phyloP scores from a whole-genome alignment of 2,329 filamentous ascomycete species.

The Gaeumannomyces tritici region DNA sequence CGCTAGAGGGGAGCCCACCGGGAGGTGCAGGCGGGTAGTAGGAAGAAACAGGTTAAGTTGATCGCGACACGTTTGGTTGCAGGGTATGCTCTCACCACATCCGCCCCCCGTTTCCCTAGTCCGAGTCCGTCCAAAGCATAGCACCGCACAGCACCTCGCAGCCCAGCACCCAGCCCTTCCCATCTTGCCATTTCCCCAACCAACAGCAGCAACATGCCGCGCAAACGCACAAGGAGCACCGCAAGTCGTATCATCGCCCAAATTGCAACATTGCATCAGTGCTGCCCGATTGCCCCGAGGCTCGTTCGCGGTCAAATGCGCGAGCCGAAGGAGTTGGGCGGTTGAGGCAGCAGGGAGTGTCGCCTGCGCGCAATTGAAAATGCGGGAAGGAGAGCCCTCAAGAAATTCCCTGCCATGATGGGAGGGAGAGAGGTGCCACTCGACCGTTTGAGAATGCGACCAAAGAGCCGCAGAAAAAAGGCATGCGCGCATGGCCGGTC shows the following conservation, averaged over 20 bases:
- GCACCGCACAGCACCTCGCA: neutral
- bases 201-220: neutral
- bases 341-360: neutral
- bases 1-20: neutral
- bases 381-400: neutral
- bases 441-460: neutral
- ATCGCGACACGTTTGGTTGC: neutral
- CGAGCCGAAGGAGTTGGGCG: neutral
- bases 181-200: neutral
- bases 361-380: neutral
- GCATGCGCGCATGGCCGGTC: neutral
- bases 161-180: neutral
- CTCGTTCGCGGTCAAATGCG: constrained; percentile 1
- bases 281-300: neutral
- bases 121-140: neutral
- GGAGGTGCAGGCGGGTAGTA: neutral
- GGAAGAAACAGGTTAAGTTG: neutral
- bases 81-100: neutral
- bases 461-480: neutral
- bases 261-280: neutral
- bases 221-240: neutral
- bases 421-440: constrained; percentile 1
- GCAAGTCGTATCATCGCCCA: neutral
- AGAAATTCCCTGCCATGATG: constrained; percentile 1
- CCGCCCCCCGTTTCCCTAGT: neutral